A percentile compares a stretch with the other conserved stretches of the same genome.
Conservation (phyloP, 805 yeast genomes). For the Saccharomyces paradoxus region DNA sequence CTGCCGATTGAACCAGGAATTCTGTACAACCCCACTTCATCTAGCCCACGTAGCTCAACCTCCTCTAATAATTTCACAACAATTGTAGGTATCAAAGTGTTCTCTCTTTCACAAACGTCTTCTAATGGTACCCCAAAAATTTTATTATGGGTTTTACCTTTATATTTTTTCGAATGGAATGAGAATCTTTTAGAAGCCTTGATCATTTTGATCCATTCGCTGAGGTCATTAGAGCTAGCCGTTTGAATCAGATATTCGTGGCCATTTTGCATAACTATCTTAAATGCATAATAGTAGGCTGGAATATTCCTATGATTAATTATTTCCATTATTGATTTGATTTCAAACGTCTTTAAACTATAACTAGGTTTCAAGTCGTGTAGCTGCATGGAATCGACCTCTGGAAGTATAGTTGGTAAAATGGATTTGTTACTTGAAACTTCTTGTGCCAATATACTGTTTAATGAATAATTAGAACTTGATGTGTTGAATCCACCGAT, state of each 20-base stretch:
- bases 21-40: conserved; percentile 86
- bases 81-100: conserved; percentile 52
- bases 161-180: conserved; percentile 35
- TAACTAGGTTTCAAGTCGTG: conserved; percentile 42
- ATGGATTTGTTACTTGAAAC: conserved; percentile 31
- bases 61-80: conserved; percentile 60
- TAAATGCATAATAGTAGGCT: conserved; percentile 28
- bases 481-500: conserved; percentile 35
- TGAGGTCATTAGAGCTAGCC: conserved; percentile 47
- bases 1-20: conserved; percentile 56
- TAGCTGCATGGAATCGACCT: conserved; percentile 35
- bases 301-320: conserved; percentile 29
- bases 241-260: conserved; percentile 65
- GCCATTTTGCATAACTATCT: conserved; percentile 37
- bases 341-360: conserved; percentile 38
- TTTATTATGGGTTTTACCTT: conserved; percentile 36
- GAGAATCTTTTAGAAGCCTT: conserved; percentile 35
- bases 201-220: conserved; percentile 59
- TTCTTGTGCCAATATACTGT: conserved; percentile 27
- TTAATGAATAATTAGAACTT: conserved; percentile 22
- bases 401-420: conserved; percentile 52
- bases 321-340: conserved; percentile 31
- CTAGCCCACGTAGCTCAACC: conserved; percentile 79
- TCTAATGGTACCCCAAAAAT: conserved; percentile 85
- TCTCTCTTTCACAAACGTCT: conserved; percentile 67